Evolutionary conservation across 2,329 filamentous ascomycete genomes (phyloP).

Genomic region (Aspergillus bombycis): DNA sequence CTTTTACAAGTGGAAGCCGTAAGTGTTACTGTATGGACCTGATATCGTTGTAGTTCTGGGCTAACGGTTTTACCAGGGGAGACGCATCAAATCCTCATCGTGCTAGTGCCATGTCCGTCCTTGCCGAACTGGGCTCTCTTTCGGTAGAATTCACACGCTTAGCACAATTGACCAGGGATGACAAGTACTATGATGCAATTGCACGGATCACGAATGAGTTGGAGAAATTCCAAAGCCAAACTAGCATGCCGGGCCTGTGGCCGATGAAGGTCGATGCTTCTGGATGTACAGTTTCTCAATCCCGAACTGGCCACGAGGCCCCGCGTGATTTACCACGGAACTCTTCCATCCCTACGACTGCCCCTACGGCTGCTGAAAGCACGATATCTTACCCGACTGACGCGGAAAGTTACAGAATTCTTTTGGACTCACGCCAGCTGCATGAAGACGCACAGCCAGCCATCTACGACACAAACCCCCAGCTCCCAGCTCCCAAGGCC

Average conservation of each 20-base stretch:
- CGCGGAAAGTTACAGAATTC: slow-evolving; percentile 28
- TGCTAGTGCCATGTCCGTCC: slow-evolving; percentile 59
- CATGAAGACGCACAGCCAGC: slow-evolving; percentile 33
- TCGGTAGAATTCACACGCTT: slow-evolving; percentile 88
- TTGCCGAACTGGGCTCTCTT: slow-evolving; percentile 75
- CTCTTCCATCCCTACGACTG: background rate
- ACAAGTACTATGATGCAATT: slow-evolving; percentile 88
- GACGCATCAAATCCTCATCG: slow-evolving; percentile 66
- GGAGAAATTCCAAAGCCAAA: slow-evolving; percentile 72
- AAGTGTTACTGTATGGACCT: slow-evolving; percentile 27
- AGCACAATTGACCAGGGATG: slow-evolving; percentile 78
- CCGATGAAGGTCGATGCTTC: slow-evolving; percentile 76
- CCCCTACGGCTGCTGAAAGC: slow-evolving; percentile 11
- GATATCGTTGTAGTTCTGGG: background rate
- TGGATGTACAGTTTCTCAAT: slow-evolving; percentile 65
- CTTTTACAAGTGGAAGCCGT: slow-evolving; percentile 77
- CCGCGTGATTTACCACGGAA: background rate
- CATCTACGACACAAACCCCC: slow-evolving; percentile 19
- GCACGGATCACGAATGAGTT: slow-evolving; percentile 82
- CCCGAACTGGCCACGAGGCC: slow-evolving; percentile 17
- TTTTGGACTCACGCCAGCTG: slow-evolving; percentile 28
- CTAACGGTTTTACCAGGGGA: slow-evolving; percentile 32
- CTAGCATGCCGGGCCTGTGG: slow-evolving; percentile 76
- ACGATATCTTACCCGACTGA: slow-evolving; percentile 23
- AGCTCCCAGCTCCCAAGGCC: slow-evolving; percentile 9